A percentile compares a stretch with the other conserved stretches of the same genome.
phyloP scores from a whole-genome alignment of 805 yeast genomes.

The Saccharomyces cerevisiae region DNA sequence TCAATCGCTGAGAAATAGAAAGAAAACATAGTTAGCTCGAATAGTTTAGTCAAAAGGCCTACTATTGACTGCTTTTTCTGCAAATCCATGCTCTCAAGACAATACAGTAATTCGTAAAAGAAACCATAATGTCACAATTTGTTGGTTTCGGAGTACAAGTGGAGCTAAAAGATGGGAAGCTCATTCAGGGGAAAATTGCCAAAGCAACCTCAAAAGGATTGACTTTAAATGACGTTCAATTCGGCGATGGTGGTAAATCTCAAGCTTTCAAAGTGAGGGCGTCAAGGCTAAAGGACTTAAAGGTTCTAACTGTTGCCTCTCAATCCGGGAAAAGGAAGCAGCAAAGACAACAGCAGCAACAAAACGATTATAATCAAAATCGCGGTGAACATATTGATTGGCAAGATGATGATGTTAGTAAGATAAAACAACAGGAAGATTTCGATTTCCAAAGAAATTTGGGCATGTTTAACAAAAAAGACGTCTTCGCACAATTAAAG shows the following conservation, averaged over 20 bases:
- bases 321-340: conserved; percentile 7
- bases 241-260: conserved; percentile 26
- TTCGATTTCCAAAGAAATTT: conserved; percentile 82
- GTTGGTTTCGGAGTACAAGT: conserved; percentile 41
- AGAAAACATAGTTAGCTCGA: background rate
- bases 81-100: background rate
- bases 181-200: conserved; percentile 36
- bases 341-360: conserved; percentile 9
- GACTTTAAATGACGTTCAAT: conserved; percentile 33
- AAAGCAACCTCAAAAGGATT: conserved; percentile 35
- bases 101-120: background rate
- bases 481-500: conserved; percentile 71
- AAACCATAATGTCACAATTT: conserved; percentile 31
- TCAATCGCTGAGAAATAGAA: background rate
- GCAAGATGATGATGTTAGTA: conserved; percentile 41
- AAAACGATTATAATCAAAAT: conserved; percentile 18
- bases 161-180: conserved; percentile 35
- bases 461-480: conserved; percentile 70
- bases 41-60: background rate
- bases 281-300: conserved; percentile 29
- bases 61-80: background rate
- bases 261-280: conserved; percentile 30
- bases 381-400: conserved; percentile 35
- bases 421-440: conserved; percentile 46
- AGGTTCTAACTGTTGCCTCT: conserved; percentile 23